Evolutionary conservation across 495 filamentous ascomycete species (phyloP).

Genomic region (Penicillium cosmopolitanum): DNA sequence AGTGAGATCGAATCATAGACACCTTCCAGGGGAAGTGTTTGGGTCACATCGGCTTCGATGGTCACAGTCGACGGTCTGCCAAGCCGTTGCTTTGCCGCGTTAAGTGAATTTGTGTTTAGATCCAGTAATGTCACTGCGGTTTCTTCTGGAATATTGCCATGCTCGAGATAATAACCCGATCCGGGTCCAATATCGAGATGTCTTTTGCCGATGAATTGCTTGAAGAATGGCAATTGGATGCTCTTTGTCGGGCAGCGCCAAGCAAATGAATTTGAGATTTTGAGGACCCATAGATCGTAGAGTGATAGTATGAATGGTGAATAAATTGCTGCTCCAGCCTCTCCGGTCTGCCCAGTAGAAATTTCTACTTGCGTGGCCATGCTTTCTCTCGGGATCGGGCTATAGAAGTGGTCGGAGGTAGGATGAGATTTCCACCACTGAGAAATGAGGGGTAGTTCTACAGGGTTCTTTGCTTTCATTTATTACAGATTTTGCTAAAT

Average conservation of each 20-base stretch:
- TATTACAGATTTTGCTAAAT: too few relatives aligned
- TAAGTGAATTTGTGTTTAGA: constrained; percentile 4
- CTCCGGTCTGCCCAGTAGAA: not conserved
- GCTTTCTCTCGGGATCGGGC: not conserved
- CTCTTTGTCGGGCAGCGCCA: constrained; percentile 37
- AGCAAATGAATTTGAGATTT: constrained; percentile 31
- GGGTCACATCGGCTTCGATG: constrained; percentile 7
- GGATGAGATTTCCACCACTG: too few relatives aligned
- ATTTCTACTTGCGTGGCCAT: not conserved
- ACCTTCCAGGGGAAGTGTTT: not conserved
- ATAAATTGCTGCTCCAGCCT: constrained; percentile 10
- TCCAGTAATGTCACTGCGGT: constrained; percentile 8
- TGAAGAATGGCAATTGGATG: constrained; percentile 43
- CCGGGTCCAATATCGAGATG: constrained; percentile 48
- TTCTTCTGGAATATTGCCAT: not conserved
- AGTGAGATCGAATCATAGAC: constrained; percentile 36
- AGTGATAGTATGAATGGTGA: constrained; percentile 23
- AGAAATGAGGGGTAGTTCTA: too few relatives aligned
- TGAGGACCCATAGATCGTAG: constrained; percentile 40
- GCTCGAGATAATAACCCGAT: constrained; percentile 36
- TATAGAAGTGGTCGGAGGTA: not conserved
- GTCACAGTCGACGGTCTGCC: constrained; percentile 2
- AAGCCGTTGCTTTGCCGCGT: not conserved
- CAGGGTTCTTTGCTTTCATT: too few relatives aligned
- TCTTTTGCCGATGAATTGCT: constrained; percentile 25